Evolutionary conservation across 306 rosid genomes (phyloP).

Genomic region (Lathyrus aphaca): DNA sequence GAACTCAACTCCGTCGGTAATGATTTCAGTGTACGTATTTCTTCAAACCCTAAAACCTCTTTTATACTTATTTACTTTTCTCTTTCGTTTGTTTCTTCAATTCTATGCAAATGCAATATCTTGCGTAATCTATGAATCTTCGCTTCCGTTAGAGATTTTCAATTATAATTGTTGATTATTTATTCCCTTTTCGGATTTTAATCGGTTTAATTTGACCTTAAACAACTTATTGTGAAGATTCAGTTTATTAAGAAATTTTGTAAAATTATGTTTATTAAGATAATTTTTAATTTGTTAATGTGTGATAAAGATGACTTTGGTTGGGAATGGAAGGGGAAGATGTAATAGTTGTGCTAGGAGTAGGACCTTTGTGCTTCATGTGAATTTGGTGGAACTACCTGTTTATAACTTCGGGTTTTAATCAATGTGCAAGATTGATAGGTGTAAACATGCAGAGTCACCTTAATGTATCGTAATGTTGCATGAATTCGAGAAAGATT

Average conservation of each 20-base stretch:
- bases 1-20: constrained; percentile 76
- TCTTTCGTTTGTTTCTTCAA: constrained; percentile 1
- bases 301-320: neutral
- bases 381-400: too few species aligned
- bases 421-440: too few species aligned
- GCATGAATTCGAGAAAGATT: too few species aligned
- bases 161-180: neutral
- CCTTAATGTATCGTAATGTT: too few species aligned
- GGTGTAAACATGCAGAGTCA: too few species aligned
- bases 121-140: constrained; percentile 20
- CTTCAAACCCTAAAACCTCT: constrained; percentile 8
- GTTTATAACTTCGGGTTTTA: too few species aligned
- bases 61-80: neutral
- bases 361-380: too few species aligned
- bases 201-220: neutral
- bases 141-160: constrained; percentile 1
- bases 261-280: neutral
- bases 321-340: too few species aligned
- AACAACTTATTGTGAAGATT: neutral
- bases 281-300: neutral
- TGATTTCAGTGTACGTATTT: constrained; percentile 63
- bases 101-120: constrained; percentile 5
- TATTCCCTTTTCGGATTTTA: constrained; percentile 8
- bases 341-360: too few species aligned
- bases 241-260: neutral